Base-by-base conservation (phyloP, 148 eudicot genomes). In the Polygonum aviculare region DNA sequence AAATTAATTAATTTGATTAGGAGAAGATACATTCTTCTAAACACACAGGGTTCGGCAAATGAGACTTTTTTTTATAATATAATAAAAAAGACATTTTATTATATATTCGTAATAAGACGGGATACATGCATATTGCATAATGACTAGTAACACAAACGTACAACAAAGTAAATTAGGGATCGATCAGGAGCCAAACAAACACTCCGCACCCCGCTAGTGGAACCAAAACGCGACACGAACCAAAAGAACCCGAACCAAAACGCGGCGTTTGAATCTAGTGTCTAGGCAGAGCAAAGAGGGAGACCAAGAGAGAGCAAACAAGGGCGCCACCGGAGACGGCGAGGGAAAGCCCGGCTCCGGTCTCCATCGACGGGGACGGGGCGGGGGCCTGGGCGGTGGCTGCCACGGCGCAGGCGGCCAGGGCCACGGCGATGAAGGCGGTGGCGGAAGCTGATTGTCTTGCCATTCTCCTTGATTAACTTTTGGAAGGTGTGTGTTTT, bases 251-350 rank as follows among this genome's bases (percentile, higher is more conserved):
- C n/a, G 5, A 36, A 15, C 7, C 45, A 5, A 67, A 36, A 67
- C 72, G 72, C 41, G 4, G 71, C 71, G 71, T 65, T 62, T 62
- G 31, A 55, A n/a, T 62, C 38, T 38, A 67, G 45, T 67, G 45
- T 15, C 72, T 36, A 21, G 38, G 72, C 21, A 67, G 19, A 15
- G 72, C 15, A 21, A 67, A 67, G 44, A 67, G 72, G 45, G 72
- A 67, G 72, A 36, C 5, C 3, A 67, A 41, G 21, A 67, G 72
- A 19, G 72, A 67, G 72, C 72, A 67, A 67, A 67, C 72, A 67
- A 67, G 12, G 19, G 44, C 72, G 19, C 72, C 45, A 2, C 72
- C 35, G 45, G 72, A 67, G 45, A 67, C 72, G 0, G 72, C 72
- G 45, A 67, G 21, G 19, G 72, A 67, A 14, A 67, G 16, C 21